Base-by-base conservation (phyloP, 306 rosid species). In the Pyrus pyrifolia region DNA sequence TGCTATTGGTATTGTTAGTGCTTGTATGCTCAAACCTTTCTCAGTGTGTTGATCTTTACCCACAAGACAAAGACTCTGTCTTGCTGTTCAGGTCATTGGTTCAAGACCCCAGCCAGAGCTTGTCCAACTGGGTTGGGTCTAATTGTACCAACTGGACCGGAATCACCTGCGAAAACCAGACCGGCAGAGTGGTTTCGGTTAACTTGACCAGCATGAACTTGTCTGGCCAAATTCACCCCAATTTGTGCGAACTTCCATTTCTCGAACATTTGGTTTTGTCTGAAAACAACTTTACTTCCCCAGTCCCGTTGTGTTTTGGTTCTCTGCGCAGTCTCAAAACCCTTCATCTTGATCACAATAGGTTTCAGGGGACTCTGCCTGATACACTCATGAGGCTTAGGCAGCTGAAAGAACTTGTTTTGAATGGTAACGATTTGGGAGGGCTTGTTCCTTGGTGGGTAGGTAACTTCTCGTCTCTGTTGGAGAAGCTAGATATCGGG, bases 81-180 rank as follows among this genome's bases (percentile, higher is more conserved):
- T 76, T 87, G 40, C 23, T 30, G 59, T 82, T 96, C 68, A 87
- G 64, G 78, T 86, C 96, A 18, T 17, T 69, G 74, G 33, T 96
- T 29, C 89, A 82, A 76, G 88, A 88, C 85, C 93, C 98, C 52
- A 75, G 82, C 82, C 88, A 80, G 81, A 85, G 86, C 51, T 81
- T 96, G 75, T 77, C 93, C 59, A 89, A 71, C 81, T 96, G 99
- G 99, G 90, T 73, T 18, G 91, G 91, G 25, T 89, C 93, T 42
- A 89, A 89, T 74, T 95, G 98, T 85, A 68, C 86, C 49, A 78
- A 80, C 78, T 95, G 98, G 98, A 78, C 70, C 59, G 97, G 98
- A 74, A 78, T 92, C 81, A 67, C 86, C 52, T 95, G 98, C 81
- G 89, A 90, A 76, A 87, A 86, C 83, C 89, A 6, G 61, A 83